Percentiles rank a stretch among this genome's conserved stretches.
Conservation (phyloP, 495 filamentous ascomycete species). For the Trichoderma parareesei region DNA sequence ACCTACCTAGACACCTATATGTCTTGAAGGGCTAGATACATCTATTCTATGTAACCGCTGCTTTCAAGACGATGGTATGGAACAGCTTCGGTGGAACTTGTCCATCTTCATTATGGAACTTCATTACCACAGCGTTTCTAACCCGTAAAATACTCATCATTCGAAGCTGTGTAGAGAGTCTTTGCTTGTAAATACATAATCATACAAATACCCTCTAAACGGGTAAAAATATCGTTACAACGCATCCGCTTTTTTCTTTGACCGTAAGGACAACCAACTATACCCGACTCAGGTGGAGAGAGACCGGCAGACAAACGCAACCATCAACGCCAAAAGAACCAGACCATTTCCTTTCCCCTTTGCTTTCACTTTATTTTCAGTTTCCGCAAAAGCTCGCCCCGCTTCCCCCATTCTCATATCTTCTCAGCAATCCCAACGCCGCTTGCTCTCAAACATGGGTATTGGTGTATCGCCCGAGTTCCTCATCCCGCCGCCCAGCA, state of each 20-base stretch:
- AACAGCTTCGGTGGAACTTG: background rate
- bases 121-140: background rate
- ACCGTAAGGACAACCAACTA: background rate
- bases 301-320: background rate
- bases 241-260: background rate
- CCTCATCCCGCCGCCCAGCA: conserved; percentile 57
- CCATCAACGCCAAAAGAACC: background rate
- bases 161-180: background rate
- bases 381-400: background rate
- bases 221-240: background rate
- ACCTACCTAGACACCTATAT: background rate
- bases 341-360: background rate
- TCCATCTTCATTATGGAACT: background rate
- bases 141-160: background rate
- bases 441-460: conserved; percentile 27
- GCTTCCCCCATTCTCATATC: background rate
- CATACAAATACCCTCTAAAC: background rate
- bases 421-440: conserved; percentile 9
- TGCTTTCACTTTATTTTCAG: background rate
- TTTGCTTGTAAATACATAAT: background rate
- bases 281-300: background rate
- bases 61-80: background rate
- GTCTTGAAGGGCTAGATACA: background rate
- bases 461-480: conserved; percentile 20
- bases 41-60: background rate